Evolutionary conservation across 345 rosid species (phyloP), one percentile per base, ranked within the genome.

Genomic region (Pistacia integerrima): DNA sequence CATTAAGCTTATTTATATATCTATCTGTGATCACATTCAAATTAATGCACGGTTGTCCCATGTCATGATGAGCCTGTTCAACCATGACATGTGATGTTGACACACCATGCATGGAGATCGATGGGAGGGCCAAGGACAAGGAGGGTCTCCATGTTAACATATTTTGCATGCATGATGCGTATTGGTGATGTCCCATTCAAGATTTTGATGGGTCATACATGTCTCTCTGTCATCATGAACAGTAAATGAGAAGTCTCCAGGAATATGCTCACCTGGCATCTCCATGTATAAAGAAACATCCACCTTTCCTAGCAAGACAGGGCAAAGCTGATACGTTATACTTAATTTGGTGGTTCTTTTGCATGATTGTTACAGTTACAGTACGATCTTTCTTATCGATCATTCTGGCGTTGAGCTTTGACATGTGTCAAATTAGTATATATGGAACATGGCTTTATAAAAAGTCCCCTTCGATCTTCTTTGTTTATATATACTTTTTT

Each of bases 191-290:
- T 54, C 80, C 33, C 44, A 25, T 46, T 20, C 20, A 67, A 62
- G 54, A 74, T 62, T 35, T 74, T 63, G 83, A 81, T 67, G 74
- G 73, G 74, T 62, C 76, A 56, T 55, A 11, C 69, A 64, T 33
- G 58, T 70, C 22, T 56, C 36, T 63, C 1, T 71, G 38, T 64
- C 7, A 11, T 48, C 49, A 69, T 20, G 12, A 54, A 10, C 4
- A 41, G 11, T 14, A 69, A 1, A 33, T 62, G 54, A 48, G 69
- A 80, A 36, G 46, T 67, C 59, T 77, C 76, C 56, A 41, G 61
- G 72, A 46, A 54, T 33, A 38, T 63, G 54, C 72, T 71, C 16
- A 44, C 36, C 38, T 67, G 38, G 20, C 20, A 13, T 12, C 4
- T 1, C 57, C 7, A 56, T 11, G 1, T 41, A 1, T 5, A 44